Evolutionary conservation across 805 yeast species (phyloP).

Genomic region (Yarrowia deformans): DNA sequence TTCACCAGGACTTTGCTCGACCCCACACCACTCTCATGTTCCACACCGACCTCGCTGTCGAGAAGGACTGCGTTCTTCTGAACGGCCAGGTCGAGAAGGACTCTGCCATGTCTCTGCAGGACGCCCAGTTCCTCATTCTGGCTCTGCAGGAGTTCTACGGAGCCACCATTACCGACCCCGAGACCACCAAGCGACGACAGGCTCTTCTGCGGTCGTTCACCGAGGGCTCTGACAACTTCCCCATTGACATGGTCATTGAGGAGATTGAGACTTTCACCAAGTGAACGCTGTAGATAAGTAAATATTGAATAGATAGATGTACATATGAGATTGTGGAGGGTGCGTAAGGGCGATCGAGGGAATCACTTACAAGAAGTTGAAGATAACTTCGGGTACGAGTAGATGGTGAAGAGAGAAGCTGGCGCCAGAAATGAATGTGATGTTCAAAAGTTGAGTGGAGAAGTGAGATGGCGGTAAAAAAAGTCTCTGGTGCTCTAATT

Average conservation of each 20-base stretch:
- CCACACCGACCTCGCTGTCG: conserved; percentile 73
- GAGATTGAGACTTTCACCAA: conserved; percentile 69
- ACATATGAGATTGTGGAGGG: background rate
- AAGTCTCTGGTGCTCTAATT: too few species aligned
- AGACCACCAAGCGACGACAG: conserved; percentile 59
- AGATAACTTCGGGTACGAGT: too few species aligned
- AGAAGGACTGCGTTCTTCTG: conserved; percentile 76
- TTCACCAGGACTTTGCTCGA: conserved; percentile 88
- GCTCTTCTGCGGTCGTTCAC: conserved; percentile 72
- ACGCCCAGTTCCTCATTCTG: conserved; percentile 70
- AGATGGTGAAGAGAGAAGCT: too few species aligned
- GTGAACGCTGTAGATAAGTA: conserved; percentile 13
- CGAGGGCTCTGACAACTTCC: conserved; percentile 69
- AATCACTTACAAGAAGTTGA: too few species aligned
- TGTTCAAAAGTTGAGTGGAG: too few species aligned
- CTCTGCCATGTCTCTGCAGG: conserved; percentile 68
- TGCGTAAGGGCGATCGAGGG: background rate
- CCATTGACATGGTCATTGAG: conserved; percentile 68
- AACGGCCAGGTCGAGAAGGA: conserved; percentile 83
- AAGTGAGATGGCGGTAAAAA: too few species aligned
- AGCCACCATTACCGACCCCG: conserved; percentile 47
- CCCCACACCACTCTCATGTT: conserved; percentile 93
- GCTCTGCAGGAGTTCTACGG: conserved; percentile 62
- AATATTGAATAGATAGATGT: conserved; percentile 15
- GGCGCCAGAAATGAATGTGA: too few species aligned